phyloP scores from a whole-genome alignment of 2,329 filamentous ascomycete genomes.

The Trichoderma atroviride region DNA sequence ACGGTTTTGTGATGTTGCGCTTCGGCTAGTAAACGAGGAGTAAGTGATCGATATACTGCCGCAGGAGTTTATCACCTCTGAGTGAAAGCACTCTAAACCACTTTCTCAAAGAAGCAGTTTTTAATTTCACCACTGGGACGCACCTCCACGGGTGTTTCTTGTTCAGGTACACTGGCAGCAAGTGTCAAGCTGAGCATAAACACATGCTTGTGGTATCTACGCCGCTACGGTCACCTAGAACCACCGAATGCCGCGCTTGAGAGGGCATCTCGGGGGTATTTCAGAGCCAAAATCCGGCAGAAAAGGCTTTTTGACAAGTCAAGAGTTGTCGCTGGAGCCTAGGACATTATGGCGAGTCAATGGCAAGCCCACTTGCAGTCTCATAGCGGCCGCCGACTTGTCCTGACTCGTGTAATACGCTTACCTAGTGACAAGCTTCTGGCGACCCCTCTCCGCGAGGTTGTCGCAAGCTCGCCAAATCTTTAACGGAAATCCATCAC shows the following conservation, averaged over 20 bases:
- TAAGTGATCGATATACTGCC: neutral
- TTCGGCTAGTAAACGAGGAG: neutral
- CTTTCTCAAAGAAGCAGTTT: neutral
- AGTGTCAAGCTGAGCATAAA: neutral
- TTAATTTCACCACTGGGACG: neutral
- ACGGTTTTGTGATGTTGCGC: neutral
- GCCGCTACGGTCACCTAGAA: neutral
- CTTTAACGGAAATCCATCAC: neutral
- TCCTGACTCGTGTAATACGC: slow-evolving; percentile 14
- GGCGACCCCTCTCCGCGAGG: neutral
- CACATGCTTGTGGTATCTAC: neutral
- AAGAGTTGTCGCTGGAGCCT: neutral
- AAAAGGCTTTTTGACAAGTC: neutral
- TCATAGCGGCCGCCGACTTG: neutral
- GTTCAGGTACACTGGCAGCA: neutral
- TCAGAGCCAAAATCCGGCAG: neutral
- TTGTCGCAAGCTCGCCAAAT: neutral
- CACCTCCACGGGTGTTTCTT: neutral
- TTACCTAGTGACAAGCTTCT: neutral
- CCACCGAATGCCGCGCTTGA: neutral
- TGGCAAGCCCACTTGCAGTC: neutral
- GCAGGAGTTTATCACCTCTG: neutral
- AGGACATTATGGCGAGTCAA: neutral
- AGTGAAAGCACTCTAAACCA: neutral
- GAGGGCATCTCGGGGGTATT: neutral